phyloP scores from a whole-genome alignment of 169 alveolate species.

The Blepharisma undulans region DNA sequence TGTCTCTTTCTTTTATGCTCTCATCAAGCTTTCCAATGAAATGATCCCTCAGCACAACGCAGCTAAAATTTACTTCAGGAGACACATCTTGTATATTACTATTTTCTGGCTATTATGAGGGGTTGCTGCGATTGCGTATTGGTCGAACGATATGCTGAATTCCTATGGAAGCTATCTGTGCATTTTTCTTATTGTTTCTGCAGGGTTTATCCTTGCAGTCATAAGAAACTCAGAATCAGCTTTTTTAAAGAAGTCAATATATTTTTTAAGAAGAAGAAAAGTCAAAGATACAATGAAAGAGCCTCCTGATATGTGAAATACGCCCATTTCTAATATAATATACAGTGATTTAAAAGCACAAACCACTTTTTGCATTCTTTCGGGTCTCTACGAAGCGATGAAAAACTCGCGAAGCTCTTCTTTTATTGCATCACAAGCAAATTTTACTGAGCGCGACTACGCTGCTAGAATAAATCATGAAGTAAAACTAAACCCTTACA shows the following conservation, averaged over 20 bases:
- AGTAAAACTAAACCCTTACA: neutral
- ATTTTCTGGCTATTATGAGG: neutral
- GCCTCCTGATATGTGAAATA: slow-evolving; percentile 1
- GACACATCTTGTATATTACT: neutral
- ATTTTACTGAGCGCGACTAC: neutral
- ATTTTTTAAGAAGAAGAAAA: neutral
- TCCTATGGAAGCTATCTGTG: neutral
- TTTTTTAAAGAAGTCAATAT: slow-evolving; percentile 31
- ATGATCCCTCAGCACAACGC: neutral
- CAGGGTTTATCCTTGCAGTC: slow-evolving; percentile 52
- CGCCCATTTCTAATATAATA: neutral
- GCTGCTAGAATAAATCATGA: neutral
- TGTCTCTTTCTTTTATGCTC: neutral
- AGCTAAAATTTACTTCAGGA: slow-evolving; percentile 5
- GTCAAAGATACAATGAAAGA: neutral
- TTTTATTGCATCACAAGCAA: neutral
- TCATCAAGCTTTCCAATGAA: neutral
- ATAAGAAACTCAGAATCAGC: slow-evolving; percentile 53
- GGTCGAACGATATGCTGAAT: neutral
- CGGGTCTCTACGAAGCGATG: slow-evolving; percentile 5
- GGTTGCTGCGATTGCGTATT: neutral
- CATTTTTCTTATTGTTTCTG: slow-evolving; percentile 30
- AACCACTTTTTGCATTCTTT: slow-evolving; percentile 4
- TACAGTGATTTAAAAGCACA: neutral
- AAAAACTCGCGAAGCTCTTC: neutral